A percentile compares a stretch with the other conserved stretches of the same genome.
phyloP scores from a whole-genome alignment of 805 yeast species.

The Sugiyamaella floridensis region DNA sequence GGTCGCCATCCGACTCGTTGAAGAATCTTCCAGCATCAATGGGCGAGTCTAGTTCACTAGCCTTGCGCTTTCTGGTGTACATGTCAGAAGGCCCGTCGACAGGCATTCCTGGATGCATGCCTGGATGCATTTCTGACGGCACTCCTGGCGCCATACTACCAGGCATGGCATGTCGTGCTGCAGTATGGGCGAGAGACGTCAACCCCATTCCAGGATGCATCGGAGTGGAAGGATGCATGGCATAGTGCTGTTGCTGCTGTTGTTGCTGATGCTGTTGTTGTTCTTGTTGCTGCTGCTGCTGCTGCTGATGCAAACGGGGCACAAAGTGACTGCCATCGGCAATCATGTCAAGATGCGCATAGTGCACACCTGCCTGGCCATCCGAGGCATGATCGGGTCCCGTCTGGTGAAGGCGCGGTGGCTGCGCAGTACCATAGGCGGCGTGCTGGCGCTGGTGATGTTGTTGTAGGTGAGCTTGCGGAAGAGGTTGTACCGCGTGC shows the following conservation, averaged over 20 bases:
- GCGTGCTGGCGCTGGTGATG: conserved; percentile 9
- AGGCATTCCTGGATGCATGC: background rate
- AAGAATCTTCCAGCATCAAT: background rate
- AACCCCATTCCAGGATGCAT: background rate
- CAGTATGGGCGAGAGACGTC: background rate
- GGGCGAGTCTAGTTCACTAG: background rate
- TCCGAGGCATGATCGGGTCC: too few species aligned
- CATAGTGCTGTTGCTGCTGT: background rate
- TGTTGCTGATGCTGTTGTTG: conserved; percentile 6
- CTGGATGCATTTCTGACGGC: background rate
- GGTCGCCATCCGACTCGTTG: conserved; percentile 15
- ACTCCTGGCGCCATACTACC: background rate
- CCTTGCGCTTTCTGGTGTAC: conserved; percentile 7
- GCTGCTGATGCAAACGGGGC: conserved; percentile 1
- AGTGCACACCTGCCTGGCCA: background rate
- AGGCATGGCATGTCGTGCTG: background rate
- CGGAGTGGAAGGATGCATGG: background rate
- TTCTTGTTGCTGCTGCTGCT: conserved; percentile 5
- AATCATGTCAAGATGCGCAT: background rate
- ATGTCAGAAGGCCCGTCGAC: background rate
- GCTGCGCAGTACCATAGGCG: background rate
- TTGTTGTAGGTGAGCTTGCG: conserved; percentile 17
- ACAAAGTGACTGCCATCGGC: background rate
- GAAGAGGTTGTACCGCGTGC: background rate
- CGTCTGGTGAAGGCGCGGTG: too few species aligned